Evolutionary conservation across 352 stramenopile genomes (phyloP), one percentile per base, ranked within the genome.

Genomic region (Globisporangium uncinulatum): DNA sequence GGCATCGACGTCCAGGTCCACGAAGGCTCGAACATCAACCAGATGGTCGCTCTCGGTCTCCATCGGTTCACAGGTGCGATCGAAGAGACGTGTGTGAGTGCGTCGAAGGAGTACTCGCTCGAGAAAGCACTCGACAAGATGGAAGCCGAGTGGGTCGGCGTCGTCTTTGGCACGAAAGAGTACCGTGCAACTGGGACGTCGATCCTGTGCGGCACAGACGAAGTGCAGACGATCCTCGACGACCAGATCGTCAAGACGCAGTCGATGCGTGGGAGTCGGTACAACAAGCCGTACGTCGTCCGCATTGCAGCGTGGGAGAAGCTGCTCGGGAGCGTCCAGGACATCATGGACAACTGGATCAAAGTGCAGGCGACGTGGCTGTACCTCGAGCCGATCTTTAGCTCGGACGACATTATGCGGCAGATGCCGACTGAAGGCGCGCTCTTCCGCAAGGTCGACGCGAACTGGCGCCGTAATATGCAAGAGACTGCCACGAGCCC

Each of bases 241-340:
- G 93, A 98, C 65, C 93, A 98, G 69, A 97, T 98, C 44, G 89
- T 98, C 24, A 97, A 98, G 71, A 97, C 90, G 0, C 92, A 98
- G 70, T 97, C 92, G 17, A 98, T 98, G 91, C 82, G 89, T 31
- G 91, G 92, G 3, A 95, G 79, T 56, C 86, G 88, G 2, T 98
- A 97, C 67, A 97, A 98, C 65, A 91, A 96, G 36, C 87, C 92
- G 8, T 97, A 98, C 66, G 79, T 97, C 56, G 74, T 92, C 45
- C 70, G 86, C 13, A 94, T 97, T 42, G 75, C 69, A 46, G 72
- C 71, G 47, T 98, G 92, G 91, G 91, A 98, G 62, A 88, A 94
- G 41, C 90, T 93, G 59, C 70, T 97, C 9, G 86, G 87, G 24
- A 77, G 74, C n/a, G 77, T 97, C 19, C 87, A 97, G 61, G 87